Evolutionary conservation across 495 filamentous ascomycete species (phyloP), one percentile per base, ranked within the genome.

Genomic region (Daldinia bambusicola): DNA sequence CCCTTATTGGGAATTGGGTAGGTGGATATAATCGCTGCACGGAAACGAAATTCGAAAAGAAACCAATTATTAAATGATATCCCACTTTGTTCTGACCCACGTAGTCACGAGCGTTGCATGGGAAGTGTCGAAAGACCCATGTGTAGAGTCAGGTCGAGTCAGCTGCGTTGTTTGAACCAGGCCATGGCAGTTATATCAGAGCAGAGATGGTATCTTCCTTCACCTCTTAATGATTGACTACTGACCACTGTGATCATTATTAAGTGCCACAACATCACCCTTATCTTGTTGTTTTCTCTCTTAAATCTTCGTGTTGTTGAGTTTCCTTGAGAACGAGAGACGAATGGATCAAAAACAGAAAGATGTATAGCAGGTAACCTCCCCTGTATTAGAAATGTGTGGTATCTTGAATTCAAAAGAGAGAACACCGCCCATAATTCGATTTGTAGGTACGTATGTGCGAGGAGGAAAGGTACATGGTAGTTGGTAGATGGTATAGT

Each of bases 351-450:
- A 65, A 10, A 65, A 10, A 67, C 13, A 37, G 34, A 36, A 36
- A 36, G 32, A 56, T 37, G 26, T 26, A 26, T 26, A 26, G 26
- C 26, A 14, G 22, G 10, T 55, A 53, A 10, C 36, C 62, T 53
- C 64, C 43, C 67, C 32, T 37, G 51, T 31, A 67, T 55, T 51
- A 60, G 52, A 40, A 38, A 52, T 41, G 52, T 55, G 65, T 77
- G 75, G 75, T 77, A 77, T 77, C 72, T 74, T 55, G 58, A 72
- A 75, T 66, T 69, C 60, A 51, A 74, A 74, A 36, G 34, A 56
- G 43, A 66, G 41, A 60, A 65, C 61, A 70, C 75, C 75, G 62
- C 73, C 70, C 75, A 59, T 51, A 63, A 55, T 50, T 66, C 38
- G 26, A 40, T 50, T 38, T 70, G 58, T 70, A 56, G 26, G 32